phyloP scores from a whole-genome alignment of 805 yeast genomes.

The Wickerhamiella parazyma region DNA sequence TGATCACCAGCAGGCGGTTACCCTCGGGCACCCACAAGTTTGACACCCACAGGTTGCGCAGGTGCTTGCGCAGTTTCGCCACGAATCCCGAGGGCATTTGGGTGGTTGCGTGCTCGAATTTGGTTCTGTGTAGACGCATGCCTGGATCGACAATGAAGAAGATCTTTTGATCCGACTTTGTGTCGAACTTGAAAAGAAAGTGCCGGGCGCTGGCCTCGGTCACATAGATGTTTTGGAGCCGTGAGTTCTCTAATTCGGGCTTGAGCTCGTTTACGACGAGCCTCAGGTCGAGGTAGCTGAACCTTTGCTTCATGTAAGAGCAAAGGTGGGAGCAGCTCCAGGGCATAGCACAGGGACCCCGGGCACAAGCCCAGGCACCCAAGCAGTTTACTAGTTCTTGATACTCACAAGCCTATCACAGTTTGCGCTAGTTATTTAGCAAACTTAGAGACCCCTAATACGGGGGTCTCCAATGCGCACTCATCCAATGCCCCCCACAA shows the following conservation, averaged over 20 bases:
- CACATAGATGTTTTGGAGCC: constrained; percentile 78
- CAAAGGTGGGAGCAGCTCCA: no score
- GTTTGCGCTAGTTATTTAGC: no score
- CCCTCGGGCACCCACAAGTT: constrained; percentile 58
- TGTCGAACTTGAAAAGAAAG: constrained; percentile 13
- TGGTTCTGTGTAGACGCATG: constrained; percentile 62
- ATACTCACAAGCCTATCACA: no score
- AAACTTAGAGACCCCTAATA: no score
- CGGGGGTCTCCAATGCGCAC: no score
- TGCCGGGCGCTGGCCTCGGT: constrained; percentile 58
- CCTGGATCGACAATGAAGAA: constrained; percentile 77
- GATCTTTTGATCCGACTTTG: constrained; percentile 38
- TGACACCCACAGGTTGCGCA: constrained; percentile 66
- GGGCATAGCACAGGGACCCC: no score
- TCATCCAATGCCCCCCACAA: no score
- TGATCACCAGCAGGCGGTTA: constrained; percentile 72
- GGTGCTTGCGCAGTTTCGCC: constrained; percentile 70
- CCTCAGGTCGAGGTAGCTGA: constrained; percentile 70
- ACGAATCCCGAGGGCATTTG: constrained; percentile 78
- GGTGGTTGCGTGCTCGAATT: constrained; percentile 66
- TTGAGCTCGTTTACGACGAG: constrained; percentile 55
- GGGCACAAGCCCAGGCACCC: no score
- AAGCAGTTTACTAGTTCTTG: no score
- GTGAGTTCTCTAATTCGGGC: constrained; percentile 41
- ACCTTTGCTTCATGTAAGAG: constrained; percentile 49